Evolutionary conservation across 1,284 basidiomycete genomes (phyloP), one percentile per base, ranked within the genome.

Genomic region (Psilocybe mexicana): DNA sequence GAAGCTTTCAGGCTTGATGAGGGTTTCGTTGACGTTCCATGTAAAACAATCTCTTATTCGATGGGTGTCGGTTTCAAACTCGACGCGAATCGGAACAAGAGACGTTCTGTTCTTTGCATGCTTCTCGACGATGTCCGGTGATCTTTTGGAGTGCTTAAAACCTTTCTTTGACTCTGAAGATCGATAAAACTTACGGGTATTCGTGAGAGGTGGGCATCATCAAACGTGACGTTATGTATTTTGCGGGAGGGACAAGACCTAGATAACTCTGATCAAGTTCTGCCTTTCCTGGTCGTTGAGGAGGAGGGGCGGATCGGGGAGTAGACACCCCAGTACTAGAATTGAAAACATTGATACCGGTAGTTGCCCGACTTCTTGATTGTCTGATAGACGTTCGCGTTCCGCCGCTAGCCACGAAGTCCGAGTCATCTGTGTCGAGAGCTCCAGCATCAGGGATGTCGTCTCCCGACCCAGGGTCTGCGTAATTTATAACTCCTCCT

Each of bases 11-110:
- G 96, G 94, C 44, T 87, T 89, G 65, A 96, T 85, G 62, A 93
- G 79, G 14, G 75, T 79, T 76, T 92, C 94, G 68, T 92, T 85
- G 52, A 95, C 74, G 69, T 98, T 97, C 96, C 96, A 99, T n/a
- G 94, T 84, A 73, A 99, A 98, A 63, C 91, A 91, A 69, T 99
- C 96, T 57, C 94, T 88, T 70, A 99, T 88, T 67, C 95, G 84
- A 69, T 94, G 91, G 0, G 89, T 90, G 6, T 94, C 91, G 3
- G 95, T 95, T 70, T 98, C 95, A 65, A 98, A 88, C 68, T 98
- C 96, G 58, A 99, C 90, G 48, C 93, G 90, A 62, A 99, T 93
- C 7, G 96, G 96, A 3, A 98, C 86, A 26, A 96, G 84, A 2
- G 88, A 78, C 3, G 90, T 83, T 25, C 85, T 81, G 60, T 79